These are phyloP conservation scores for Aspergillus haitiensis DNA, from an alignment of 495 filamentous ascomycete species.

Conservation along the genomic window DNA sequence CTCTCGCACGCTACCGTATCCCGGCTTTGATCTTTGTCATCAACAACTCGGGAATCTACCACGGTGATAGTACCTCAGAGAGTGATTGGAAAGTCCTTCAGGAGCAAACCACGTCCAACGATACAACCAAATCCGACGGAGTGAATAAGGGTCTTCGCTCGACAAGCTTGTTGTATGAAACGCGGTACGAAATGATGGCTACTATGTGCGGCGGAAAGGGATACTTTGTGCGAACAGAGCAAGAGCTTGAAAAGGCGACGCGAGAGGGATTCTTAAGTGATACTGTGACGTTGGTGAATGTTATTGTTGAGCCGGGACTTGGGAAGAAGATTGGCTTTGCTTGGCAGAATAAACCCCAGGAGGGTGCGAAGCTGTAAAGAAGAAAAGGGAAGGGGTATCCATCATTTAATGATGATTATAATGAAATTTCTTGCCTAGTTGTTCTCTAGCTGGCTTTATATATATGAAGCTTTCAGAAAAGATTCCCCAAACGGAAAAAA, in stretches of 20 bases:
- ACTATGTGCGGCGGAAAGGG: constrained; percentile 58
- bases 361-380: constrained; percentile 23
- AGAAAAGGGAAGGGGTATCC: no score
- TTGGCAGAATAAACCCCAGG: constrained; percentile 27
- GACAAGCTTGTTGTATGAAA: constrained; percentile 59
- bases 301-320: constrained; percentile 58
- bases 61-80: constrained; percentile 49
- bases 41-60: constrained; percentile 66
- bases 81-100: constrained; percentile 45
- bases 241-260: constrained; percentile 54
- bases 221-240: constrained; percentile 52
- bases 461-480: no score
- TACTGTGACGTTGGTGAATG: constrained; percentile 54
- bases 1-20: constrained; percentile 62
- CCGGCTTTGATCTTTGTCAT: constrained; percentile 63
- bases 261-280: constrained; percentile 51
- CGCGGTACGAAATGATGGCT: constrained; percentile 59
- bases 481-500: no score
- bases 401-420: no score
- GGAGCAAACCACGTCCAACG: constrained; percentile 31
- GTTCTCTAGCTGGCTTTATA: no score
- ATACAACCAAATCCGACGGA: constrained; percentile 34
- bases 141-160: constrained; percentile 48
- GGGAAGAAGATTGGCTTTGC: constrained; percentile 50
- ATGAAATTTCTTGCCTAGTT: no score